Evolutionary conservation across 768 basidiomycete genomes (phyloP).

Genomic region (Phanerochaete carnosa): DNA sequence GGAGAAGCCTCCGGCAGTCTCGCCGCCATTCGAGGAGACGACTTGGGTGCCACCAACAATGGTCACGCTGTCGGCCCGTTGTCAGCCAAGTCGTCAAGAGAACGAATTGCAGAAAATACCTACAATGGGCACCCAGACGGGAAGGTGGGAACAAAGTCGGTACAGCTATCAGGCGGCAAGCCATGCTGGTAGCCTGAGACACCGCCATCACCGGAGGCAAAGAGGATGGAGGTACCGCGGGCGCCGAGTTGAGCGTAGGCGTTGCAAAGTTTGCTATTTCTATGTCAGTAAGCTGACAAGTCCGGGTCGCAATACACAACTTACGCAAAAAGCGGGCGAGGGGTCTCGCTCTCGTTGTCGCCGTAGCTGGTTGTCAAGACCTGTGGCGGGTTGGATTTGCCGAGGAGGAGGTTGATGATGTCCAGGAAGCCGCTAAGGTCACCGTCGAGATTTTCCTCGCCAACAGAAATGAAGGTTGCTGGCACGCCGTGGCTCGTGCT

Average conservation of each 20-base stretch:
- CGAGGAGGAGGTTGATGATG: constrained; percentile 57
- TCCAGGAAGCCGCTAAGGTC: constrained; percentile 25
- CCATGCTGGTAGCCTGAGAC: constrained; percentile 50
- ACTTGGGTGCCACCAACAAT: constrained; percentile 22
- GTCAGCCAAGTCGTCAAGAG: neutral
- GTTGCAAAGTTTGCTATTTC: constrained; percentile 45
- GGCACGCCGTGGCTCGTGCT: constrained; percentile 44
- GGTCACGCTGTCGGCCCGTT: constrained; percentile 21
- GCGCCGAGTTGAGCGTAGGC: constrained; percentile 66
- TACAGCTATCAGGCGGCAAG: constrained; percentile 33
- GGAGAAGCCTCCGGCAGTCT: neutral
- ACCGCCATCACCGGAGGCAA: constrained; percentile 69
- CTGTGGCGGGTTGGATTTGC: constrained; percentile 42
- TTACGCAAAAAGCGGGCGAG: constrained; percentile 46
- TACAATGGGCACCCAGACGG: constrained; percentile 44
- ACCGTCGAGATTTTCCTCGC: constrained; percentile 17
- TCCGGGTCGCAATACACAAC: constrained; percentile 10
- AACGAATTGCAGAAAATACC: constrained; percentile 11
- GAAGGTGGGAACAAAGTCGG: constrained; percentile 50
- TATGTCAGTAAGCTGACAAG: constrained; percentile 5
- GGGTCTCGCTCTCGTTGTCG: constrained; percentile 69
- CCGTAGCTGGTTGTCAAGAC: constrained; percentile 69
- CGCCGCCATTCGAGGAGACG: neutral
- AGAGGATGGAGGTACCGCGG: constrained; percentile 61
- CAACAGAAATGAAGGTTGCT: constrained; percentile 51